Conservation (phyloP, 805 yeast species). For the Kluyveromyces wickerhamii region DNA sequence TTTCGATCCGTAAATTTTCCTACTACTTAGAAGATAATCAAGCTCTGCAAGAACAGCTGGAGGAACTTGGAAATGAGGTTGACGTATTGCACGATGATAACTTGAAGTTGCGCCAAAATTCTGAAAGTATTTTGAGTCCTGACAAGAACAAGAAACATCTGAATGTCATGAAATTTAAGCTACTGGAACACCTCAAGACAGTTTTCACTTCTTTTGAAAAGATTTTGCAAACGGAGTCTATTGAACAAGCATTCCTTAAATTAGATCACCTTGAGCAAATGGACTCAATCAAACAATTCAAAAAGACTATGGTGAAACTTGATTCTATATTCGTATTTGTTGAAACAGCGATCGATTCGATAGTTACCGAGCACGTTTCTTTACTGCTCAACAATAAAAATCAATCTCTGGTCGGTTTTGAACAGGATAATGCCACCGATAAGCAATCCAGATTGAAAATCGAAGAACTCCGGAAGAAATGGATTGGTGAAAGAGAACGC, state of each 20-base stretch:
- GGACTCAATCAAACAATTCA: constrained; percentile 18
- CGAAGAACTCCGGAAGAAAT: constrained; percentile 53
- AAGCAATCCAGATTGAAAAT: constrained; percentile 43
- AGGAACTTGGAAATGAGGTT: constrained; percentile 8
- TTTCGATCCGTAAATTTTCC: constrained; percentile 10
- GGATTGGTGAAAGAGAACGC: constrained; percentile 67
- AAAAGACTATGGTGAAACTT: constrained; percentile 24
- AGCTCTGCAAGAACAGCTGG: constrained; percentile 9
- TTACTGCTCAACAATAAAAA: constrained; percentile 17
- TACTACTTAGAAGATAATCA: constrained; percentile 12
- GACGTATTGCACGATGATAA: constrained; percentile 21
- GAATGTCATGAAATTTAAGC: neutral
- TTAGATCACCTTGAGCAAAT: constrained; percentile 33
- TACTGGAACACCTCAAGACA: constrained; percentile 40
- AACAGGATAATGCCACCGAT: constrained; percentile 11
- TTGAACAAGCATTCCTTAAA: constrained; percentile 50
- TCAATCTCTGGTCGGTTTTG: constrained; percentile 9
- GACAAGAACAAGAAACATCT: constrained; percentile 39
- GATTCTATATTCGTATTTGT: constrained; percentile 47
- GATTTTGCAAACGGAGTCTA: constrained; percentile 50
- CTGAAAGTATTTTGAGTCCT: constrained; percentile 22
- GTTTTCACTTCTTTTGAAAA: constrained; percentile 44
- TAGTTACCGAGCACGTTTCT: constrained; percentile 47
- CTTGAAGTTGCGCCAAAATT: constrained; percentile 16
- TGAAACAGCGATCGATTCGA: constrained; percentile 51